Conservation (phyloP, 208 protist genomes). For the Trypanosoma avium region DNA sequence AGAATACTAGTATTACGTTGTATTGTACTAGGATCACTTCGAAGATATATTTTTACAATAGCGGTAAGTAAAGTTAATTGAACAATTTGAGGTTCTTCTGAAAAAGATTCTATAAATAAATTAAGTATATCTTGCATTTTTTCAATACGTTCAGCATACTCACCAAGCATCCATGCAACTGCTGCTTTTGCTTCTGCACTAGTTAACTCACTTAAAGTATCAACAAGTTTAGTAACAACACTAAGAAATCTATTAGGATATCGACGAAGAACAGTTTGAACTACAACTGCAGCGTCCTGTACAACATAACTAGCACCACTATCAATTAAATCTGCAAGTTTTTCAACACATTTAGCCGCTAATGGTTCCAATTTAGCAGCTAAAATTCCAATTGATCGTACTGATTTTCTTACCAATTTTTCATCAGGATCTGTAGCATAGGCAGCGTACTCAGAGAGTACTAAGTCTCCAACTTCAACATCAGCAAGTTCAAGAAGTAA, state of each 20-base stretch:
- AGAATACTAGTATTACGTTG: slow-evolving; percentile 46
- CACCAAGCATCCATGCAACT: slow-evolving; percentile 99
- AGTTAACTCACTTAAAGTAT: slow-evolving; percentile 95
- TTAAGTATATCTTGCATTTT: slow-evolving; percentile 93
- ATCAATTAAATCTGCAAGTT: slow-evolving; percentile 94
- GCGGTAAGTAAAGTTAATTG: slow-evolving; percentile 97
- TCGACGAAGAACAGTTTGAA: slow-evolving; percentile 96
- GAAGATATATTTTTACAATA: slow-evolving; percentile 97
- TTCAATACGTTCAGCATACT: slow-evolving; percentile 95
- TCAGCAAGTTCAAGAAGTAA: slow-evolving; percentile 95
- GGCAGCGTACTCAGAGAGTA: slow-evolving; percentile 94
- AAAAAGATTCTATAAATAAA: slow-evolving; percentile 95
- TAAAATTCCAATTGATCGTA: slow-evolving; percentile 95
- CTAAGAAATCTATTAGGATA: slow-evolving; percentile 95
- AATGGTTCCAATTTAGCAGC: slow-evolving; percentile 94
- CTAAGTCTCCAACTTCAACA: slow-evolving; percentile 83
- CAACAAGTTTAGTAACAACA: slow-evolving; percentile 93
- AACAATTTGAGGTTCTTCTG: slow-evolving; percentile 90
- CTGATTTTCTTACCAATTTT: slow-evolving; percentile 95
- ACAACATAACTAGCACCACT: slow-evolving; percentile 97
- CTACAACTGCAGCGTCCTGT: slow-evolving; percentile 97
- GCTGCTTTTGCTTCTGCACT: slow-evolving; percentile 95
- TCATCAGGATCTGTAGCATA: slow-evolving; percentile 95
- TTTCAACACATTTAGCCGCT: slow-evolving; percentile 92
- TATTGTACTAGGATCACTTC: slow-evolving; percentile 19